These are phyloP conservation scores for Astrephomene gubernaculifera DNA, from an alignment of 139 green algal species.

Conservation along the genomic window DNA sequence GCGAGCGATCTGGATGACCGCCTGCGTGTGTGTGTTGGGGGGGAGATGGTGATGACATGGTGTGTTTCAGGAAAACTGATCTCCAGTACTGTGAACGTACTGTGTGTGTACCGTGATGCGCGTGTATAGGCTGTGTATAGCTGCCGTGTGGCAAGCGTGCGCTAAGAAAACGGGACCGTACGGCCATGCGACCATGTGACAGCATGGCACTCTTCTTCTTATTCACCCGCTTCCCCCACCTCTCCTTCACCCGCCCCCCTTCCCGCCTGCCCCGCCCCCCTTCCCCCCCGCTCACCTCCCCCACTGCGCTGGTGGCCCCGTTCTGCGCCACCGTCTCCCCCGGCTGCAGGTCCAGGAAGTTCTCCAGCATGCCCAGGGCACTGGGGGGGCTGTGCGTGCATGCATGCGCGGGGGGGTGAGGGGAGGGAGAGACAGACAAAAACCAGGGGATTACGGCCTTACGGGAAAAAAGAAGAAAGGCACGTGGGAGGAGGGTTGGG, in stretches of 20 bases:
- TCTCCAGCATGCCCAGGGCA: slow-evolving; percentile 84
- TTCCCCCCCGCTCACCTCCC: slow-evolving; percentile 62
- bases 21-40: slow-evolving; percentile 48
- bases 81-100: too few relatives aligned
- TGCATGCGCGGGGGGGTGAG: neutral
- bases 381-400: slow-evolving; percentile 90
- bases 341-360: slow-evolving; percentile 80
- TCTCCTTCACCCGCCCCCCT: neutral
- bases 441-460: too few relatives aligned
- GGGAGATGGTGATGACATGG: neutral
- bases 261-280: neutral
- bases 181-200: too few relatives aligned
- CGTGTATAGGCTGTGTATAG: too few relatives aligned
- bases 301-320: slow-evolving; percentile 86
- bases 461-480: too few relatives aligned
- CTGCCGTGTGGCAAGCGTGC: too few relatives aligned
- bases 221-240: neutral
- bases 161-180: too few relatives aligned
- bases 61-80: too few relatives aligned
- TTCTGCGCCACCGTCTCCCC: slow-evolving; percentile 95
- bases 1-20: slow-evolving; percentile 88
- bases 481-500: too few relatives aligned
- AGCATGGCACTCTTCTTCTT: too few relatives aligned
- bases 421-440: neutral
- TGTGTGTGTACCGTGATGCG: too few relatives aligned